phyloP scores from a whole-genome alignment of 2,329 filamentous ascomycete genomes.

The Domatiomyces globalis region DNA sequence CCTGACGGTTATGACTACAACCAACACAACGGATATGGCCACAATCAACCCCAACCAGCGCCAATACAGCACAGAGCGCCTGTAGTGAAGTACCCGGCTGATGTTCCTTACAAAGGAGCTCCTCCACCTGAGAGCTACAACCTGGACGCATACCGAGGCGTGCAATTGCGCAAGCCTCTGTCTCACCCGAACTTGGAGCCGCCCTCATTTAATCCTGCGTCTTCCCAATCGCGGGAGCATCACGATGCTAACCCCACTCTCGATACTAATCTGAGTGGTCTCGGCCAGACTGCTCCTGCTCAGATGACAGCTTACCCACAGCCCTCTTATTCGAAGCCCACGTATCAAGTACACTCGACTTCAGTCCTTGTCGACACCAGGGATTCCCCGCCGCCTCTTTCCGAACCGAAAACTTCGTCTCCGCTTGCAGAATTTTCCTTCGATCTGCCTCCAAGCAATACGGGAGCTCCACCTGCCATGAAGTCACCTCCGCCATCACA shows the following conservation, averaged over 20 bases:
- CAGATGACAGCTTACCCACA: neutral
- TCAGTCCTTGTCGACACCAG: slow-evolving; percentile 10
- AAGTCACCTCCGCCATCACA: neutral
- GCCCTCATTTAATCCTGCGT: neutral
- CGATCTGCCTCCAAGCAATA: slow-evolving; percentile 43
- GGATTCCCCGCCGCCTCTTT: slow-evolving; percentile 35
- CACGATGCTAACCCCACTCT: neutral
- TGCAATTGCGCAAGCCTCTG: slow-evolving; percentile 11
- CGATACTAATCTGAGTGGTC: neutral
- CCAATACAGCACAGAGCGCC: neutral
- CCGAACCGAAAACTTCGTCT: slow-evolving; percentile 21
- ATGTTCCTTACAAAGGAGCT: neutral
- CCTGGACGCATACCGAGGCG: neutral
- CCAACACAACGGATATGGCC: neutral
- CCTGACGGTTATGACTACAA: neutral
- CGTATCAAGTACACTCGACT: slow-evolving; percentile 12
- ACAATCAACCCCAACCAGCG: neutral
- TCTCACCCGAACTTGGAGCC: slow-evolving; percentile 24
- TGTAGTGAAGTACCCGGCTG: neutral
- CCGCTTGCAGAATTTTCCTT: slow-evolving; percentile 50
- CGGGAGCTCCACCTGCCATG: neutral
- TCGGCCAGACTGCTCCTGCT: neutral
- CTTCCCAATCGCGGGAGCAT: neutral
- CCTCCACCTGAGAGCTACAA: neutral
- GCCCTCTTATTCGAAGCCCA: slow-evolving; percentile 20